Conservation (phyloP, 305 asterid species). For the Coffea humblotiana region DNA sequence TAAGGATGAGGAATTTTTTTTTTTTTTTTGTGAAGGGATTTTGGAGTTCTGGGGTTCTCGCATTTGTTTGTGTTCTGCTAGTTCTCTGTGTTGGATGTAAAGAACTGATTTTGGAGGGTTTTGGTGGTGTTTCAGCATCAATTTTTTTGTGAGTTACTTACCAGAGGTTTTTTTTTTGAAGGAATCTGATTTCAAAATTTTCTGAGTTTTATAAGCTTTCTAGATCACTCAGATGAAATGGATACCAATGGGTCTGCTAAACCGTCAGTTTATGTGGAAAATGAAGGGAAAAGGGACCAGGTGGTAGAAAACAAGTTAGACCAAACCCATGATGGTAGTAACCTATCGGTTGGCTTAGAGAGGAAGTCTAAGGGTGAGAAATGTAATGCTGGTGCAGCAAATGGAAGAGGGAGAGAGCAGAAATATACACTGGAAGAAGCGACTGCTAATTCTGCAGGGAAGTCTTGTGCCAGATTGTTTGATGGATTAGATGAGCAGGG, state of each 20-base stretch:
- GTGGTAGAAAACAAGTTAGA: slow-evolving; percentile 23
- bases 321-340: slow-evolving; percentile 23
- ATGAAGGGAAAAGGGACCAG: slow-evolving; percentile 23
- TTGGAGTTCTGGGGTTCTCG: slow-evolving; percentile 15
- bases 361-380: slow-evolving; percentile 12
- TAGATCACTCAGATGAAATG: slow-evolving; percentile 47
- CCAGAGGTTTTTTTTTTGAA: slow-evolving; percentile 17
- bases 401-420: slow-evolving; percentile 17
- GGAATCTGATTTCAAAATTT: slow-evolving; percentile 22
- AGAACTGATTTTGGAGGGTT: slow-evolving; percentile 20
- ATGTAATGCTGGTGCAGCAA: slow-evolving; percentile 17
- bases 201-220: slow-evolving; percentile 27
- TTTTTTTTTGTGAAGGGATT: slow-evolving; percentile 15
- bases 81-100: slow-evolving; percentile 11
- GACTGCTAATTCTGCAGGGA: slow-evolving; percentile 20
- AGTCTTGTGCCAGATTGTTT: slow-evolving; percentile 11
- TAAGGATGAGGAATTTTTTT: slow-evolving; percentile 22
- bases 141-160: neutral
- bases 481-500: slow-evolving; percentile 31
- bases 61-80: slow-evolving; percentile 15
- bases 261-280: slow-evolving; percentile 27
- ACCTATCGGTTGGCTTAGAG: slow-evolving; percentile 6
- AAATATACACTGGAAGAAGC: slow-evolving; percentile 26
- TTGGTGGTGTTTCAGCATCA: slow-evolving; percentile 18
- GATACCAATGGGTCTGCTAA: slow-evolving; percentile 42